Evolutionary conservation across 306 rosid genomes (phyloP).

Genomic region (Fagus sylvatica): DNA sequence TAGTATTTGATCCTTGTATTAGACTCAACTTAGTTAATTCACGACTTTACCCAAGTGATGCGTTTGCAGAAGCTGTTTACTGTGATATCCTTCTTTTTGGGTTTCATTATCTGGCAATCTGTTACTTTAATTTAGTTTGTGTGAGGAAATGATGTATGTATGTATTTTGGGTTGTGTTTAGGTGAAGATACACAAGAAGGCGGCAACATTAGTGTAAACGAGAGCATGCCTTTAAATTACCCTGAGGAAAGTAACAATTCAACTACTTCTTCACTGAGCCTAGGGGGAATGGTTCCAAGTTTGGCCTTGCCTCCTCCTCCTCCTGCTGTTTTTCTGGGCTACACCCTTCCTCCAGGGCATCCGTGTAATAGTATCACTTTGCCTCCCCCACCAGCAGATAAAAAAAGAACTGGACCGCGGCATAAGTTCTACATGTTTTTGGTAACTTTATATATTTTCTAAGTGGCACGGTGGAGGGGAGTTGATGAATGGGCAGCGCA

Average conservation of each 20-base stretch:
- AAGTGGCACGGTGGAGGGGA: too few species aligned
- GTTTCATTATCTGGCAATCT: neutral
- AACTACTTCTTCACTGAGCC: slow-evolving; percentile 19
- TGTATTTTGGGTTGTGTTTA: too few species aligned
- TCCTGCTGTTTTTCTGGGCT: slow-evolving; percentile 69
- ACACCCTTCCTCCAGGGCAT: slow-evolving; percentile 81
- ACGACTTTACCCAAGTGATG: neutral
- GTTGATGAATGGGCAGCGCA: too few species aligned
- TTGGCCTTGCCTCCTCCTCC: slow-evolving; percentile 57
- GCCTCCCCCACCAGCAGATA: slow-evolving; percentile 96
- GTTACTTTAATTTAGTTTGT: too few species aligned
- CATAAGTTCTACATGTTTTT: slow-evolving; percentile 55
- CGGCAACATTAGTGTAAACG: slow-evolving; percentile 36
- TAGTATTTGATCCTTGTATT: too few species aligned
- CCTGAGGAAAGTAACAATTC: slow-evolving; percentile 7
- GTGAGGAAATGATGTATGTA: too few species aligned
- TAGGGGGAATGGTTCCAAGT: slow-evolving; percentile 9
- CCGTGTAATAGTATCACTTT: slow-evolving; percentile 74
- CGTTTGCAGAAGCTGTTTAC: neutral
- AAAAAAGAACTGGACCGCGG: slow-evolving; percentile 81
- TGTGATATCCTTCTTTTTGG: slow-evolving; percentile 15
- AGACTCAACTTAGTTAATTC: slow-evolving; percentile 14
- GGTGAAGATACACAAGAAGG: slow-evolving; percentile 56
- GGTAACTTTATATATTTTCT: neutral
- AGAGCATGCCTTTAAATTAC: slow-evolving; percentile 29